Conservation (phyloP, 208 protist genomes). For the Trypanosomatidae sp. region DNA sequence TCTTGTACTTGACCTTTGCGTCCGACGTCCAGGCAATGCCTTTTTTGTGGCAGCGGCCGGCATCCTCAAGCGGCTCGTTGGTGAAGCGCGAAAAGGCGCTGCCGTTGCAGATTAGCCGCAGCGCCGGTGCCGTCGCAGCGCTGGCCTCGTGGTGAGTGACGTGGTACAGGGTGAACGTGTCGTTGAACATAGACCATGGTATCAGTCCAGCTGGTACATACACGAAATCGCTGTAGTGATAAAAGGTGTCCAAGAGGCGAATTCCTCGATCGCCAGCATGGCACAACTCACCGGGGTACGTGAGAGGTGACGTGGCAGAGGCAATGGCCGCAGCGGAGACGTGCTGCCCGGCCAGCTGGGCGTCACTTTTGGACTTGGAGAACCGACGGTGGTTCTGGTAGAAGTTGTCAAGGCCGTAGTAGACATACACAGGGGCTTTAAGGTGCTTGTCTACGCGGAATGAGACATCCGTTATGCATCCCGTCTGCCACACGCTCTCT, state of each 20-base stretch:
- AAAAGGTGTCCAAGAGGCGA: conserved; percentile 1
- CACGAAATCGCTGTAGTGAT: conserved; percentile 67
- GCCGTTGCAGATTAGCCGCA: conserved; percentile 69
- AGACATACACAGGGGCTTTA: conserved; percentile 94
- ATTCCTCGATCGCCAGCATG: conserved; percentile 21
- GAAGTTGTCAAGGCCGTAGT: conserved; percentile 98
- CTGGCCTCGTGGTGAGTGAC: not conserved
- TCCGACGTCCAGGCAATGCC: conserved; percentile 96
- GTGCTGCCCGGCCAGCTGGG: conserved; percentile 64
- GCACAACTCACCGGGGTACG: conserved; percentile 54
- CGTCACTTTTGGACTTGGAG: conserved; percentile 68
- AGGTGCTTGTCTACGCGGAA: conserved; percentile 72
- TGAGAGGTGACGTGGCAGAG: conserved; percentile 54
- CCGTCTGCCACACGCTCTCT: conserved; percentile 31
- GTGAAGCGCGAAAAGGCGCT: conserved; percentile 68
- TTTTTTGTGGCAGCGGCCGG: conserved; percentile 77
- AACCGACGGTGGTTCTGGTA: conserved; percentile 99
- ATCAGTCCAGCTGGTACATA: conserved; percentile 97
- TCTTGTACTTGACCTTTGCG: conserved; percentile 83
- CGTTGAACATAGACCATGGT: conserved; percentile 98
- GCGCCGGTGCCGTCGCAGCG: not conserved
- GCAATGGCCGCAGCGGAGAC: conserved; percentile 20
- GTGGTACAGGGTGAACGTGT: conserved; percentile 82
- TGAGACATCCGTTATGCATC: conserved; percentile 54
- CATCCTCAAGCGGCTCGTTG: conserved; percentile 48